Evolutionary conservation across 192 early-diverging fungal genomes (phyloP), one percentile per base, ranked within the genome.

Genomic region (Gaertneriomyces sp.): DNA sequence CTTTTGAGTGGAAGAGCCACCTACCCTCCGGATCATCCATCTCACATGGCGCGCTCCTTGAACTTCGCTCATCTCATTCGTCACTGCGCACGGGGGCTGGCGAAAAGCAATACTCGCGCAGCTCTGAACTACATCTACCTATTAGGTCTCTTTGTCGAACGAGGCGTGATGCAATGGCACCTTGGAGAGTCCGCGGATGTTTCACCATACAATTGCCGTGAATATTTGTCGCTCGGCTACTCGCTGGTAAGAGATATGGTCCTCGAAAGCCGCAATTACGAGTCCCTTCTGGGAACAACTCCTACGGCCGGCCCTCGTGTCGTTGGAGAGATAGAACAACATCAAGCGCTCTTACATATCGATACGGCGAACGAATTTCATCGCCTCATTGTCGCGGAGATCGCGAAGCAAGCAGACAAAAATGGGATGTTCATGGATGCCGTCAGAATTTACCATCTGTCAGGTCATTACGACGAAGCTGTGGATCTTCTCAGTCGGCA

Each of bases 361-460:
- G 52, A 73, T 12, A 75, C 69, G 39, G 63, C 76, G 40, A 74
- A 77, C 14, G 89, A 90, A 55, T 87, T 91, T 65, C 63, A 90
- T 42, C 78, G 83, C 39, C 59, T 77, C 4, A 86, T 98, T 39
- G 73, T 88, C 6, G 67, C 81, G 6, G 79, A 79, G 44, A 79
- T 91, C 20, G 94, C 92, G 3, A 78, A 87, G 63, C 77, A 84
- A 41, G 88, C 86, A 57, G 88, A 84, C 44, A 77, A 82, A 43
- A 82, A 87, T 53, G 90, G 90, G 0, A 78, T 81, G 3, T 78
- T 90, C 44, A 78, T 74, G 14, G 91, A 94, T 66, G 87, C 91
- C 1, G 82, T 93, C 38, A 68, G 87, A 64, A 71, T 95, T 42
- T 91, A 87, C 63, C 81, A 93, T 67, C 79, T 93, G 42, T 89